Evolutionary conservation across 1,284 basidiomycete genomes (phyloP), one percentile per base, ranked within the genome.

Genomic region (Vanrija humicola): DNA sequence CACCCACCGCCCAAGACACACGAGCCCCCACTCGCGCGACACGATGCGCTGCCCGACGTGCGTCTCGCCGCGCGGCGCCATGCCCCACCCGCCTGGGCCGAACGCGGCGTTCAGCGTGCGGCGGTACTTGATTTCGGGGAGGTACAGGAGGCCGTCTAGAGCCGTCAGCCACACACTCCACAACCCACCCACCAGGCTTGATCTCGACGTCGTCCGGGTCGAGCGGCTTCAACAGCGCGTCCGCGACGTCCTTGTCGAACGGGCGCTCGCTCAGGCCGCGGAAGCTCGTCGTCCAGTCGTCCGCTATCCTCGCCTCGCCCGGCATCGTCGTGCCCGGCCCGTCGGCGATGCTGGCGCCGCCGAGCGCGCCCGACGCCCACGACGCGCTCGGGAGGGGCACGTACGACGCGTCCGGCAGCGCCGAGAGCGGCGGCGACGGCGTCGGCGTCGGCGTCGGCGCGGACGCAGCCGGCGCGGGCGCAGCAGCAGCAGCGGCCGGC

Each of bases 101-200:
- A 98, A 98, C 0, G 95, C 92, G 61, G 82, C 85, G 80, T 98
- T 98, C 45, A 98, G 78, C 39, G 93, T 87, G 15, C 95, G 84
- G n/a, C 95, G 84, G 72, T 98, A 98, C 75, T 98, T 96, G 73
- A 98, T 98, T 75, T 98, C 95, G 23, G 95, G 95, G 10, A 98
- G 84, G 77, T 97, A 98, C 28, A 98, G 79, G 34, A 98, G 81
- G 3, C 95, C 95, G 65, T 98, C 95, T 92, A 65, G 34, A 65
- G 34, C 4, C 25, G 43, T n/a, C 28, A 23, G 12, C 23, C 44
- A 25, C 3, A 18, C 40, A 12, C 39, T 7, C 16, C 23, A 18
- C 5, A 12, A 26, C 15, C 38, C 21, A 39, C 53, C 19, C 38
- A 49, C 54, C 55, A 38, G 63, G 48, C 52, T 55, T 61, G 38